Base-by-base conservation (phyloP, 1,284 basidiomycete genomes). In the Neotropicomus parvogracilis region DNA sequence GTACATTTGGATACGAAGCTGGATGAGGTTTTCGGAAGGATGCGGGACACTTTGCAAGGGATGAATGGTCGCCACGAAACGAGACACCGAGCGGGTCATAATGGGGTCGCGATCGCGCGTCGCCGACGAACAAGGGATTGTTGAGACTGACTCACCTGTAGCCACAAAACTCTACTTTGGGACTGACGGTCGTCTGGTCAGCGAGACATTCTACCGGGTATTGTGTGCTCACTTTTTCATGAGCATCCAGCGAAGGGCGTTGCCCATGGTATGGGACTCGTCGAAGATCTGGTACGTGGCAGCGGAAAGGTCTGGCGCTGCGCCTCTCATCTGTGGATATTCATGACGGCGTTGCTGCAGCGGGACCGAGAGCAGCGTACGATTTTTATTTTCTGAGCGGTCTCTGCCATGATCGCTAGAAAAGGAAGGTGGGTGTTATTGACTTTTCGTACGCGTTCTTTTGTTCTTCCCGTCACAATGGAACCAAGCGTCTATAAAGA, bases 131-230 rank as follows among this genome's bases (percentile, higher is more conserved):
- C 33, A 33, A 50, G 37, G 32, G 3, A n/a, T n/a, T 28, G 39
- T 40, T 14, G 43, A 38, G 14, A 53, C 6, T 26, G 40, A 35
- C 75, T 71, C 57, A 88, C 91, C 88, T 93, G 76, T 99, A 99
- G 27, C 95, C 95, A 67, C 95, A 99, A 68, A 98, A 98, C 71
- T 97, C 93, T 49, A 98, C 95, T 59, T 93, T 92, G n/a, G 95
- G 91, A 65, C 95, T 98, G 50, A 12, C 19, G 14, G 31, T 39
- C 21, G 37, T 44, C 17, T 32, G 6, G 29, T 51, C 12, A 49
- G 35, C 33, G 20, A 24, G 34, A 31, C 17, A 14, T 12, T 27
- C 16, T 4, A 8, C 14, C 43, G 46, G 37, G 26, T 47, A 20
- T 33, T 10, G 49, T 9, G 10, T 48, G 31, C 65, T 64, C 65